A percentile compares a stretch with the other conserved stretches of the same genome.
phyloP scores from a whole-genome alignment of 768 basidiomycete genomes.

The Pulveroboletus sp. region DNA sequence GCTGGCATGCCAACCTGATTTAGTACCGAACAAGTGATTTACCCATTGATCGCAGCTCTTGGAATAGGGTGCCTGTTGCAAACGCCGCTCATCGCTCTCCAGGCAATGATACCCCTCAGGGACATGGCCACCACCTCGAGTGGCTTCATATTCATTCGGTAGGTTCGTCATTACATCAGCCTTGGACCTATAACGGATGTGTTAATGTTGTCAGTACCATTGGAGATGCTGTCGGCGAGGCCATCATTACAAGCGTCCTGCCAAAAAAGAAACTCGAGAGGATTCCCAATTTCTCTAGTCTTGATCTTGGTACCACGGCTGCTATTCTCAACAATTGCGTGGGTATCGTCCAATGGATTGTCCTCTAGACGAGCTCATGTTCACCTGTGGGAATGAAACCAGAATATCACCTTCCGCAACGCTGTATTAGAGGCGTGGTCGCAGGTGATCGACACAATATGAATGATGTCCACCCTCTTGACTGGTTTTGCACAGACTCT shows the following conservation, averaged over 20 bases:
- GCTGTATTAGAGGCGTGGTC: conserved; percentile 61
- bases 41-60: conserved; percentile 59
- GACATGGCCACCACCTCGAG: conserved; percentile 83
- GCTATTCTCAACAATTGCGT: conserved; percentile 47
- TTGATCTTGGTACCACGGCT: conserved; percentile 35
- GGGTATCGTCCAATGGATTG: conserved; percentile 28
- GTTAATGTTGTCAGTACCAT: conserved; percentile 41
- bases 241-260: conserved; percentile 58
- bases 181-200: background rate
- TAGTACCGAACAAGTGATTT: conserved; percentile 62
- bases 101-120: conserved; percentile 82
- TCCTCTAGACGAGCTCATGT: background rate
- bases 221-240: conserved; percentile 74
- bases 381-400: background rate
- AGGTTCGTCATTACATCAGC: conserved; percentile 2
- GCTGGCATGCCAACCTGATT: conserved; percentile 9
- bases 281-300: conserved; percentile 30
- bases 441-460: conserved; percentile 56
- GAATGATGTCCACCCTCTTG: conserved; percentile 60
- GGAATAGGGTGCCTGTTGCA: conserved; percentile 68
- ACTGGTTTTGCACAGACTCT: conserved; percentile 47
- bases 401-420: conserved; percentile 48
- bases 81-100: conserved; percentile 64
- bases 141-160: conserved; percentile 69
- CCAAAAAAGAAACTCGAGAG: conserved; percentile 26